These are phyloP conservation scores for Tremella mesenterica DNA, from an alignment of 768 basidiomycete species.

Conservation along the genomic window DNA sequence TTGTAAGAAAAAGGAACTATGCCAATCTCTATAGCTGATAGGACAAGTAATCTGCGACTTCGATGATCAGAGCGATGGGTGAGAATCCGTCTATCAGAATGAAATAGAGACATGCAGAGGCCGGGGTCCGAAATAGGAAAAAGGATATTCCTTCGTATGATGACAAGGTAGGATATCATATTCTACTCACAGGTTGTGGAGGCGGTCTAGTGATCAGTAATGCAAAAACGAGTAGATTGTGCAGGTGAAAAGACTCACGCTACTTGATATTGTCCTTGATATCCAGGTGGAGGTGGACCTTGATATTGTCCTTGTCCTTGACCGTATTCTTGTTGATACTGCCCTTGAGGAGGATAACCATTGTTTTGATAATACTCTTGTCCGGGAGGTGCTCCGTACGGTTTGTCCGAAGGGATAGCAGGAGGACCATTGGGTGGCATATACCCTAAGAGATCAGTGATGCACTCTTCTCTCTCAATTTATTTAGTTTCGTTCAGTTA, in stretches of 20 bases:
- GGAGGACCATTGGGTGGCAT: background rate
- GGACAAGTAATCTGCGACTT: background rate
- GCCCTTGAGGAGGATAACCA: background rate
- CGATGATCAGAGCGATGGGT: background rate
- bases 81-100: too few species aligned
- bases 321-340: background rate
- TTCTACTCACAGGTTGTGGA: background rate
- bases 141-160: too few species aligned
- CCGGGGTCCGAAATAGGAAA: too few species aligned
- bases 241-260: too few species aligned
- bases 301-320: conserved; percentile 4
- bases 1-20: too few species aligned
- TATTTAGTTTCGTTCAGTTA: too few species aligned
- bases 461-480: too few species aligned
- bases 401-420: background rate
- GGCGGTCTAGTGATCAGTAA: background rate
- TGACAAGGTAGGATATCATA: too few species aligned
- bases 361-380: background rate
- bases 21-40: too few species aligned
- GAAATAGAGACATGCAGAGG: too few species aligned
- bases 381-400: background rate
- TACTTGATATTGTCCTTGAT: conserved; percentile 1
- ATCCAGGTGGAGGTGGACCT: background rate
- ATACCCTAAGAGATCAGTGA: too few species aligned
- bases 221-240: too few species aligned